Evolutionary conservation across 495 filamentous ascomycete species (phyloP).

Genomic region (Penicillium canescens): DNA sequence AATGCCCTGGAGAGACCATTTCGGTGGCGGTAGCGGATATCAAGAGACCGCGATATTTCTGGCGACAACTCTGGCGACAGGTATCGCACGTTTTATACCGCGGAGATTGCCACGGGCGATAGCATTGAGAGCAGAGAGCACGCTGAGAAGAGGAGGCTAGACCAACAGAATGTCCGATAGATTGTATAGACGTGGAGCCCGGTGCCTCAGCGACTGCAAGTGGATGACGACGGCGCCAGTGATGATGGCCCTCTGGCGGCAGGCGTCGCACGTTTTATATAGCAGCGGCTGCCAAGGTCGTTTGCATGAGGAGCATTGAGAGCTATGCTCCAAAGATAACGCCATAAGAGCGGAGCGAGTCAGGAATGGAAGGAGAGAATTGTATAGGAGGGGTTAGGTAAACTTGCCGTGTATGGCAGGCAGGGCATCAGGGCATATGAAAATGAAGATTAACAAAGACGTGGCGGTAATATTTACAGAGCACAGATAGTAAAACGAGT

Average conservation of each 20-base stretch:
- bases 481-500: too few species aligned
- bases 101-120: not conserved
- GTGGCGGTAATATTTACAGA: too few species aligned
- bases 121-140: conserved; percentile 1
- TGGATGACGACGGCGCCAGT: conserved; percentile 1
- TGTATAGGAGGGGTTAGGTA: too few species aligned
- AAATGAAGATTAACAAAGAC: too few species aligned
- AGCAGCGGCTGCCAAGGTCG: conserved; percentile 1
- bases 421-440: too few species aligned
- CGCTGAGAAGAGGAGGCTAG: not conserved
- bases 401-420: too few species aligned
- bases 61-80: not conserved
- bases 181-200: too few species aligned
- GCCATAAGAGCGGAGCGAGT: not conserved
- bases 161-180: too few species aligned
- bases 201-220: too few species aligned
- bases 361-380: too few species aligned
- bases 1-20: not conserved
- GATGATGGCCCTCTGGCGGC: not conserved
- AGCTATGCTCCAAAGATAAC: not conserved
- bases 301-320: conserved; percentile 2
- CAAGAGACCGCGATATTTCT: not conserved
- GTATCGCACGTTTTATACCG: conserved; percentile 5
- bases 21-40: not conserved
- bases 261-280: conserved; percentile 6